Evolutionary conservation across 495 filamentous ascomycete species (phyloP).

Genomic region (Aspergillus haitiensis): DNA sequence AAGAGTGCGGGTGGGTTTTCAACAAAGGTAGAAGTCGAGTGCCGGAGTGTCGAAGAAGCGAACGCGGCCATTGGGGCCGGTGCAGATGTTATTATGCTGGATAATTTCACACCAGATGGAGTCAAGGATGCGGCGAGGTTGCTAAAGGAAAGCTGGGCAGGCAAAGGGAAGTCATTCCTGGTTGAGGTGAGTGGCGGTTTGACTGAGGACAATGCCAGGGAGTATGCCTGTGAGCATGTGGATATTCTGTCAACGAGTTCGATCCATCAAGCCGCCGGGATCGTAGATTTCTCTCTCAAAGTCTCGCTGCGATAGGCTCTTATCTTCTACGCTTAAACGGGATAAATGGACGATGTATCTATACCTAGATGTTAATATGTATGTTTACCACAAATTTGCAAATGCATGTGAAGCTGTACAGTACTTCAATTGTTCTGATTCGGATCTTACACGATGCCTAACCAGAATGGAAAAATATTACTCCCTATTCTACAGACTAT

Average conservation of each 20-base stretch:
- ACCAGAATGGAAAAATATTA: too few relatives aligned
- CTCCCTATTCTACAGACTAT: too few relatives aligned
- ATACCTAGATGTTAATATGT: too few relatives aligned
- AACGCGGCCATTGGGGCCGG: conserved; percentile 88
- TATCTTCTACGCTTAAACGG: too few relatives aligned
- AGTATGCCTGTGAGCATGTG: conserved; percentile 82
- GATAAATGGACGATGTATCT: too few relatives aligned
- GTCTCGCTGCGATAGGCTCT: conserved; percentile 49
- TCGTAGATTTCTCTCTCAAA: conserved; percentile 96
- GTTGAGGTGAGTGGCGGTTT: conserved; percentile 92
- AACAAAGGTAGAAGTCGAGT: conserved; percentile 95
- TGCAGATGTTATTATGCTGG: conserved; percentile 94
- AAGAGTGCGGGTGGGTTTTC: conserved; percentile 83
- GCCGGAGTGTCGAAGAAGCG: conserved; percentile 80
- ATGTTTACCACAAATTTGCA: too few relatives aligned
- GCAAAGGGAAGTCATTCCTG: conserved; percentile 62
- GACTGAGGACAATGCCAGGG: conserved; percentile 77
- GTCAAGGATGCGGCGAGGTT: conserved; percentile 67
- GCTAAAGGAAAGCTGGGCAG: conserved; percentile 75
- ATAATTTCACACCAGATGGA: conserved; percentile 82
- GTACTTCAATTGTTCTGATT: too few relatives aligned
- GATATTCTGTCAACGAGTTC: conserved; percentile 94
- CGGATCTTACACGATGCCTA: too few relatives aligned
- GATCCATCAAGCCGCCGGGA: conserved; percentile 90
- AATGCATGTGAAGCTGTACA: too few relatives aligned